A percentile compares a stretch with the other conserved stretches of the same genome.
Evolutionary conservation across 148 eudicot species (phyloP).

Genomic region (Rhododendron mucronatum): DNA sequence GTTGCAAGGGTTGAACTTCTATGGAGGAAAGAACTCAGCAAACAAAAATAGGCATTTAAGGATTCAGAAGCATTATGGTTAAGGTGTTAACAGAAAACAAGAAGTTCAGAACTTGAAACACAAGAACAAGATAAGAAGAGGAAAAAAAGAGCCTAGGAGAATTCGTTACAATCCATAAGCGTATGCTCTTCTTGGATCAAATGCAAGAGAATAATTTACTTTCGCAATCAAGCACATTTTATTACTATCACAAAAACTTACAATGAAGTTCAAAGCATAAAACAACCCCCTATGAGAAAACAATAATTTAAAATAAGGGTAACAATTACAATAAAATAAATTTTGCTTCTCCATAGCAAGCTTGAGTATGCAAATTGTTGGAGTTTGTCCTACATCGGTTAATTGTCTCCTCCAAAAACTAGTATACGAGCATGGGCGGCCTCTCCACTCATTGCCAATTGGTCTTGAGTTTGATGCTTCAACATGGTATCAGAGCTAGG

Average conservation of each 20-base stretch:
- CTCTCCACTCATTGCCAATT: background rate
- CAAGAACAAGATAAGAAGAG: background rate
- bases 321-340: background rate
- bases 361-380: background rate
- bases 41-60: background rate
- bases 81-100: background rate
- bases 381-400: background rate
- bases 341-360: background rate
- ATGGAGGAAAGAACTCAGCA: background rate
- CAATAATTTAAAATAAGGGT: background rate
- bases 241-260: background rate
- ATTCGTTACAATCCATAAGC: background rate
- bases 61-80: background rate
- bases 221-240: background rate
- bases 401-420: background rate
- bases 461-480: background rate
- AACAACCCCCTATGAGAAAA: background rate
- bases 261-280: slow-evolving; percentile 1
- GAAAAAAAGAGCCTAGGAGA: background rate
- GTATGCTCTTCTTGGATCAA: background rate
- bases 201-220: background rate
- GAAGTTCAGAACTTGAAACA: background rate
- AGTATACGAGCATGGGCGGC: background rate
- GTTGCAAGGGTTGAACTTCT: background rate
- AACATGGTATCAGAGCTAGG: background rate